These are phyloP conservation scores for Aspergillus felis DNA, from an alignment of 2,329 filamentous ascomycete species.

Conservation along the genomic window DNA sequence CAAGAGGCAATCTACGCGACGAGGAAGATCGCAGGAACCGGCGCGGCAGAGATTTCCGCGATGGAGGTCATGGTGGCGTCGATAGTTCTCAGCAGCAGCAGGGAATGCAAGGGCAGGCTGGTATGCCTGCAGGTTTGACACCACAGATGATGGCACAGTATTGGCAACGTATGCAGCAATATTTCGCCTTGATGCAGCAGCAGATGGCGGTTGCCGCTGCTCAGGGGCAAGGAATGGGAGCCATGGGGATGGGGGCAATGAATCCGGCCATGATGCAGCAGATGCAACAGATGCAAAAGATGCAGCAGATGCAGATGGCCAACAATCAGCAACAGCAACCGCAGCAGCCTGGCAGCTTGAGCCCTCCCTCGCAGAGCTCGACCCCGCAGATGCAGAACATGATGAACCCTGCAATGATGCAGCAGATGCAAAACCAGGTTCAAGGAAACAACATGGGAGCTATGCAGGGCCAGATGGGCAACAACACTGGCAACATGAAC, in stretches of 20 bases:
- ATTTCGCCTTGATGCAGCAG: conserved; percentile 92
- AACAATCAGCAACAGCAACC: conserved; percentile 28
- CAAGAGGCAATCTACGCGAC: conserved; percentile 87
- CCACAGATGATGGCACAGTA: conserved; percentile 98
- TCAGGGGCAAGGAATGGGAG: conserved; percentile 40
- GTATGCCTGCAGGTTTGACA: conserved; percentile 65
- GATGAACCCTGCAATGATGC: conserved; percentile 71
- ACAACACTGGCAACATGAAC: conserved; percentile 34
- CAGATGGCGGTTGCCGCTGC: conserved; percentile 62
- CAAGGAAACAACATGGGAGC: conserved; percentile 17
- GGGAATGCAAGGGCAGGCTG: conserved; percentile 40
- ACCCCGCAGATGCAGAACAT: conserved; percentile 56
- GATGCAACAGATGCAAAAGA: conserved; percentile 63
- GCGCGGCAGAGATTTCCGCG: conserved; percentile 39
- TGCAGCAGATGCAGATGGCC: conserved; percentile 49
- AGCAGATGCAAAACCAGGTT: conserved; percentile 50
- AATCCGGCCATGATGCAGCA: conserved; percentile 73
- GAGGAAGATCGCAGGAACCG: conserved; percentile 67
- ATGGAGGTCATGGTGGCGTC: conserved; percentile 34
- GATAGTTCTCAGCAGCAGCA: conserved; percentile 45
- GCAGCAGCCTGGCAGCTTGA: conserved; percentile 30
- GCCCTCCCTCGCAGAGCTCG: conserved; percentile 33
- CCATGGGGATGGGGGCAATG: conserved; percentile 62
- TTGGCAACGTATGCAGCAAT: conserved; percentile 97
- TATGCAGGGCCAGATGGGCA: conserved; percentile 37